Evolutionary conservation across 2,329 filamentous ascomycete species (phyloP), one percentile per base, ranked within the genome.

Genomic region (Talaromyces sp.): DNA sequence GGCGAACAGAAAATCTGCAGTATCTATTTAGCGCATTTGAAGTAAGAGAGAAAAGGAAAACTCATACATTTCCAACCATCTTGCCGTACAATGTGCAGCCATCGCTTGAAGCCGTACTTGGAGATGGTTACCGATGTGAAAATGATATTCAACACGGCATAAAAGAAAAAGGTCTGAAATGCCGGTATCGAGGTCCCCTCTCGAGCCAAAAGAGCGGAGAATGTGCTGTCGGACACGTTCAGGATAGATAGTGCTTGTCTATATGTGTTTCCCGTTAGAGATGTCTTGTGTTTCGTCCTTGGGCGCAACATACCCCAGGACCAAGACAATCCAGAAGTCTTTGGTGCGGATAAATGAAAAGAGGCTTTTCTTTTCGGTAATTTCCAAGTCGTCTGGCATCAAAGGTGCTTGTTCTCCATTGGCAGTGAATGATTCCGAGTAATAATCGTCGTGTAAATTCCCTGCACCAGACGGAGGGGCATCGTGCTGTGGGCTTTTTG

Each of bases 101-200:
- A 96, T 69, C 85, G 85, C 70, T 85, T 87, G 68, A 87, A 82
- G 4, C 95, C 94, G 72, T 96, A 91, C 67, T 85, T 84, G 80
- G 91, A 90, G 36, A 97, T 78, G 14, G 91, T 92, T 70, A 90
- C 87, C 44, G 86, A 83, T 28, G 91, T 89, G 81, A 96, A 99
- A 72, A 97, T 85, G 62, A 91, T 61, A 64, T 89, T 89, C 66
- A 99, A 84, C 56, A 97, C 79, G 51, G 92, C 83, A 78, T 99
- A 99, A 79, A 95, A 96, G 84, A 97, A 96, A 70, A 98, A 85
- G 33, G 91, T 92, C 79, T 99, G 95, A 81, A 98, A 96, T 60
- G 95, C 92, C 7, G 95, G 95, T 68, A 98, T 96, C 64, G 86
- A 92, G 67, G 89, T 93, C 56, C 87, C 84, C 65, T 84, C 77